Base-by-base conservation (phyloP, 228 moss, liverwort and hornwort genomes). In the Sphagnum magellanicum region DNA sequence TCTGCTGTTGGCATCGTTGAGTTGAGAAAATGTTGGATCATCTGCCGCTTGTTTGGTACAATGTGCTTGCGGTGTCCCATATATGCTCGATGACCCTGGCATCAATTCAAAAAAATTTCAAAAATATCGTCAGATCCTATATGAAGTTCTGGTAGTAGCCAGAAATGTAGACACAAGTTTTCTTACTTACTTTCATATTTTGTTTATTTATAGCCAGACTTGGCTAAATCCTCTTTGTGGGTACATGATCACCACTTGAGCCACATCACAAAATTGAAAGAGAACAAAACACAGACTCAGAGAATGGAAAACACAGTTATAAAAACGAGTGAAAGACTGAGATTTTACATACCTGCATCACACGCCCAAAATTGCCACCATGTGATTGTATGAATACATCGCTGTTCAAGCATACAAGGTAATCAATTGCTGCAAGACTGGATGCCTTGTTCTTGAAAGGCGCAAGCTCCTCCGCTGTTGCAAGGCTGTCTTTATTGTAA, bases 301-400 rank as follows among this genome's bases (percentile, higher is more conserved):
- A 32, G 32, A 32, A 32, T 32, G 12, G 16, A 68, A 68, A 48
- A 5, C 6, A 51, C 60, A 49, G 12, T 4, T 6, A 4, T 16
- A 59, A 16, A 15, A 50, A 68, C 3, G 3, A 32, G 32, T 32
- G 32, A 32, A 32, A 32, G 32, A 32, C 1, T 32, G 32, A 32
- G 32, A 32, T 32, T 32, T 32, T 32, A 8, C 50, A 12, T 61
- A 91, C 91, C 91, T 83, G 88, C 73, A 91, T 63, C 0, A 78
- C 73, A 17, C 79, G 88, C 64, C 91, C 91, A 53, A 91, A 88
- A 67, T 91, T 91, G 15, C 91, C 91, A 9, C 88, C 91, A 48
- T 91, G 91, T 13, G 91, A 91, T 50, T 89, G 91, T 67, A 91
- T 63, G 60, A 91, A 91, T 7, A 91, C 83, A 17, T 88, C 80